Base-by-base conservation (phyloP, 2,329 filamentous ascomycete species). In the Trichoderma arundinaceum region DNA sequence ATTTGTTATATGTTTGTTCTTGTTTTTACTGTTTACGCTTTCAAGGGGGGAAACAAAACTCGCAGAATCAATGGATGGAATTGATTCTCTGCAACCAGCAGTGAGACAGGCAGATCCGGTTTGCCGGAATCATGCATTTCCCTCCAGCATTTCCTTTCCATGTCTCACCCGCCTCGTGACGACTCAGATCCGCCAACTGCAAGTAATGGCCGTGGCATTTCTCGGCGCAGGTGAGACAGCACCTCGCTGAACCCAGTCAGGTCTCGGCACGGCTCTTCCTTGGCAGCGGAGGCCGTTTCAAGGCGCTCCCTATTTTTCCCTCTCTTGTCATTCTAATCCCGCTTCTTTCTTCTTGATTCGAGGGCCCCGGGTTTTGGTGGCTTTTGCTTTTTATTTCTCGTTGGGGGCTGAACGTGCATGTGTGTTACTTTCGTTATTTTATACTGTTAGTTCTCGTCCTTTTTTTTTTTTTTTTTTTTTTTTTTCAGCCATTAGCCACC, bases 81-180 rank as follows among this genome's bases (percentile, higher is more conserved):
- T 28, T 28, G 22, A 28, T 4, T 28, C 22, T 43, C 28, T 52
- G 59, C 35, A 62, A 53, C 17, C 28, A 17, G n/a, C 35, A 17
- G 43, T 49, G 43, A 59, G 56, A 49, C 56, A 59, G 7, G 44
- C 56, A 17, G 56, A 41, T 62, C 59, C 60, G 49, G 28, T 46
- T 63, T 46, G 49, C 49, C 60, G 49, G 48, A 44, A 54, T 52
- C 49, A 32, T 44, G 48, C 60, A 17, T 17, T 15, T 38, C 22
- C 10, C 7, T 39, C 17, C 15, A 13, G 49, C 13, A 17, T 35
- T 62, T 62, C 46, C 22, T 39, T 33, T 12, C 19, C 48, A 19
- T 62, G 59, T 62, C 59, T 62, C 59, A 53, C 59, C 59, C 59
- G 59, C 59, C 59, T 62, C 59, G 59, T 53, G 48, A 62, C 48